phyloP scores from a whole-genome alignment of 768 basidiomycete genomes.

The Paxillus involutus region DNA sequence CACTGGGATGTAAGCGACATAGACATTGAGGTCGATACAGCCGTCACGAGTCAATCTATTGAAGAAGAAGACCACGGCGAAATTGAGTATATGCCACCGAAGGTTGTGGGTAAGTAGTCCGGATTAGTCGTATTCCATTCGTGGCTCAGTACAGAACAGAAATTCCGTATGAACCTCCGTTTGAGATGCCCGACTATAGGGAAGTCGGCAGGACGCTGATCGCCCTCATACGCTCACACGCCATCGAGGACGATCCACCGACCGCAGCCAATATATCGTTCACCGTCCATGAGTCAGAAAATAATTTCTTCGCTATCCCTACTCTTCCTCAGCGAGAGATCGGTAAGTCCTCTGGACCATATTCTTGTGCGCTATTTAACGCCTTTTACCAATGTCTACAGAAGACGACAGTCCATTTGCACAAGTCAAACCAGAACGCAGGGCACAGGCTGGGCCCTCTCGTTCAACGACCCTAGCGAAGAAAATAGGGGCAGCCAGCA shows the following conservation, averaged over 20 bases:
- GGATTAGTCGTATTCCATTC: neutral
- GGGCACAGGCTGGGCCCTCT: neutral
- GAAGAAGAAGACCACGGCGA: constrained; percentile 42
- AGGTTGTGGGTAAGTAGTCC: constrained; percentile 42
- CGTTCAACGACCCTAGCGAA: neutral
- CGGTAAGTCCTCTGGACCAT: constrained; percentile 14
- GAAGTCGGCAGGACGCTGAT: constrained; percentile 39
- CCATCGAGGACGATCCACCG: constrained; percentile 32
- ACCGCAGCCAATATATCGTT: constrained; percentile 17
- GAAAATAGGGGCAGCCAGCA: neutral
- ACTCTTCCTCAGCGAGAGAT: constrained; percentile 20
- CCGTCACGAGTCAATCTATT: constrained; percentile 21
- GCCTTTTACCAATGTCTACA: neutral
- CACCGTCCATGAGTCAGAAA: constrained; percentile 17
- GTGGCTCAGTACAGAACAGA: constrained; percentile 27
- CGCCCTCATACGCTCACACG: constrained; percentile 34
- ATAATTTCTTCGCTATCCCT: constrained; percentile 18
- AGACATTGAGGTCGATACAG: constrained; percentile 33
- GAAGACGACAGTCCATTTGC: constrained; percentile 32
- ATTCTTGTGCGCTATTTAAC: neutral
- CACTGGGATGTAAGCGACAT: constrained; percentile 78
- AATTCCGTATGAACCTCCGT: constrained; percentile 42
- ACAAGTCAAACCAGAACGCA: constrained; percentile 6
- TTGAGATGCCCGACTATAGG: constrained; percentile 51
- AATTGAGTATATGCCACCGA: constrained; percentile 57